Evolutionary conservation across 768 basidiomycete genomes (phyloP), one percentile per base, ranked within the genome.

Genomic region (Kwoniella dejecticola): DNA sequence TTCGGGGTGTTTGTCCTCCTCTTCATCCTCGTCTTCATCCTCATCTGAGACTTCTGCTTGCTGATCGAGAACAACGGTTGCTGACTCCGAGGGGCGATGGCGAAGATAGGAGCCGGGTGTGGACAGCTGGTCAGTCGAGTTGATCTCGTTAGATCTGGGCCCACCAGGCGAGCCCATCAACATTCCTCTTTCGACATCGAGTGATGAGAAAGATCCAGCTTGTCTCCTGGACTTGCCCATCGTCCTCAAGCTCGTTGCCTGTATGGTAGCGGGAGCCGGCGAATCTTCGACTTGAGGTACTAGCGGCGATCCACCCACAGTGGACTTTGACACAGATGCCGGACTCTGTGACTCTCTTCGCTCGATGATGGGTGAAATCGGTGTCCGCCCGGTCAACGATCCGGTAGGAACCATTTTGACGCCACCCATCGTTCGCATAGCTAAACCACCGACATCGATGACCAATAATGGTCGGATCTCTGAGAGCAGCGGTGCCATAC

Each of bases 191-290:
- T 95, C 88, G 5, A 95, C 89, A 75, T 96, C 93, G 73, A 91
- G 89, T 24, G 84, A 87, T 63, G 93, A 95, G 81, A 95, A 97
- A 3, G 93, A 95, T n/a, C 93, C 93, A 4, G 90, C 93, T 76
- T 95, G 89, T 36, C 93, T 83, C 44, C 92, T 83, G 23, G 85
- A 83, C 49, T 69, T 67, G 11, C 65, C 66, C 42, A 52, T 52
- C 27, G 58, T 40, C 45, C 52, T 21, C 49, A 60, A 29, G 27
- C 58, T 52, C 19, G n/a, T 33, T 19, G 40, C 49, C 6, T 40
- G 17, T 10, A 54, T 56, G 0, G 60, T 55, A 84, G 87, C 26
- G 86, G 85, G 24, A 77, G 79, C 62, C 83, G 82, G 57, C 17
- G 65, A 52, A 44, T 60, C 49, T 21, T 66, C 58, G 12, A 57